phyloP scores from a whole-genome alignment of 306 rosid genomes.

The Inga leiocalycina region DNA sequence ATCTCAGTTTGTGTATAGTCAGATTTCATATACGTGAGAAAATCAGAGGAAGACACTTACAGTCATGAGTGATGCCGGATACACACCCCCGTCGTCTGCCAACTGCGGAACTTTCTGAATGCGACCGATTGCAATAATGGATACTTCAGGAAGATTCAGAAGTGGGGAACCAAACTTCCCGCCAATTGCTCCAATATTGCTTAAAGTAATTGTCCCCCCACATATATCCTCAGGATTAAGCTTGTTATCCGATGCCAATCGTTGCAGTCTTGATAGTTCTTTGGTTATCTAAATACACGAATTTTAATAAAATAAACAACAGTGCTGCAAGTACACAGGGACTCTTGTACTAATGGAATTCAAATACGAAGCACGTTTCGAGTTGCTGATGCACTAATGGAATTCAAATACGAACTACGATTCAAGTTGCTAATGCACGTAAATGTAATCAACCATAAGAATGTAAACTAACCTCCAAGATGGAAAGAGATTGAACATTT shows the following conservation, averaged over 20 bases:
- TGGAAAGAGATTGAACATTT: conserved; percentile 85
- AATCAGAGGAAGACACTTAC: conserved; percentile 61
- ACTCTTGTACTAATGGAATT: neutral
- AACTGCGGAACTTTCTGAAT: conserved; percentile 76
- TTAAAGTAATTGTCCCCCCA: conserved; percentile 86
- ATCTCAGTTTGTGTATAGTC: conserved; percentile 15
- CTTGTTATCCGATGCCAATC: conserved; percentile 76
- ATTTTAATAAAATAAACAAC: conserved; percentile 7
- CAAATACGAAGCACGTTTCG: conserved; percentile 8
- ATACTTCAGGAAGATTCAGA: conserved; percentile 88
- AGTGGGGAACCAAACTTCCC: conserved; percentile 95
- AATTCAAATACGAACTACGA: conserved; percentile 14
- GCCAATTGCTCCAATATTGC: conserved; percentile 94
- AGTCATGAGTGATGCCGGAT: conserved; percentile 79
- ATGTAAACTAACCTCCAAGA: conserved; percentile 71
- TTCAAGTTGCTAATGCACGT: neutral
- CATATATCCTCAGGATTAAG: conserved; percentile 72
- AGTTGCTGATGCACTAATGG: neutral
- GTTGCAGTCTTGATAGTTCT: conserved; percentile 84
- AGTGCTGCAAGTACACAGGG: neutral
- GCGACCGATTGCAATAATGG: conserved; percentile 87
- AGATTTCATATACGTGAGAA: conserved; percentile 18
- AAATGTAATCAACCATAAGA: neutral
- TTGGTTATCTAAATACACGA: conserved; percentile 66
- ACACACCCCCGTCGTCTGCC: conserved; percentile 64